Evolutionary conservation across 2,329 filamentous ascomycete species (phyloP).

Genomic region (Stenocarpella maydis): DNA sequence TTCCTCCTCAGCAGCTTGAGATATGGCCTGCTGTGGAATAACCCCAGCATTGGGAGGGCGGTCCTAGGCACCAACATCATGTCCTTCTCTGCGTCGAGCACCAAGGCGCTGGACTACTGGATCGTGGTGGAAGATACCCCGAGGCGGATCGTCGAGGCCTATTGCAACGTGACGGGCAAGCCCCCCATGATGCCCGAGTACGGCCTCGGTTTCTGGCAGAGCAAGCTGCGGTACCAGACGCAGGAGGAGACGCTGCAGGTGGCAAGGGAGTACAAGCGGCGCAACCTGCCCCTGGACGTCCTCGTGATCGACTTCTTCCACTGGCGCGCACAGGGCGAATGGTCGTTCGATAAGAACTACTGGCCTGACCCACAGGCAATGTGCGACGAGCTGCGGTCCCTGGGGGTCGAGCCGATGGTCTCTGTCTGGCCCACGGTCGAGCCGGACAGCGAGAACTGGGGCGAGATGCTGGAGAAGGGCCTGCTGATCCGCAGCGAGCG

Average conservation of each 20-base stretch:
- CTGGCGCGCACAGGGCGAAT: slow-evolving; percentile 72
- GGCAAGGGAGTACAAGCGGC: slow-evolving; percentile 64
- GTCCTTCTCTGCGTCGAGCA: slow-evolving; percentile 68
- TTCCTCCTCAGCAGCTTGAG: slow-evolving; percentile 67
- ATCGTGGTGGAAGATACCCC: slow-evolving; percentile 66
- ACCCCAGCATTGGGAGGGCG: slow-evolving; percentile 67
- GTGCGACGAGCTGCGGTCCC: slow-evolving; percentile 65
- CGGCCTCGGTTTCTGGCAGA: slow-evolving; percentile 74
- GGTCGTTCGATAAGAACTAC: slow-evolving; percentile 70
- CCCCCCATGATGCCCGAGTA: slow-evolving; percentile 75
- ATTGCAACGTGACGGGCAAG: slow-evolving; percentile 63
- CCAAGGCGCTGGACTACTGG: slow-evolving; percentile 69
- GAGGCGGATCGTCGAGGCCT: slow-evolving; percentile 62
- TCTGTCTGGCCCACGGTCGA: slow-evolving; percentile 76
- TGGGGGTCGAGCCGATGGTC: slow-evolving; percentile 73
- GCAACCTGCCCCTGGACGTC: slow-evolving; percentile 66
- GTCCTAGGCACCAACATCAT: slow-evolving; percentile 68
- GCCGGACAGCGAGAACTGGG: slow-evolving; percentile 63
- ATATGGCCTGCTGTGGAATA: slow-evolving; percentile 74
- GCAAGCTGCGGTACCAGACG: slow-evolving; percentile 71
- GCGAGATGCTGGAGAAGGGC: slow-evolving; percentile 68
- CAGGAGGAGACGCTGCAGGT: slow-evolving; percentile 69
- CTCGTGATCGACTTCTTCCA: slow-evolving; percentile 77
- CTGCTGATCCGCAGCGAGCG: slow-evolving; percentile 68
- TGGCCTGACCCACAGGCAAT: slow-evolving; percentile 73